Base-by-base conservation (phyloP, 192 early-diverging fungal genomes). In the Umbelopsis sp. region DNA sequence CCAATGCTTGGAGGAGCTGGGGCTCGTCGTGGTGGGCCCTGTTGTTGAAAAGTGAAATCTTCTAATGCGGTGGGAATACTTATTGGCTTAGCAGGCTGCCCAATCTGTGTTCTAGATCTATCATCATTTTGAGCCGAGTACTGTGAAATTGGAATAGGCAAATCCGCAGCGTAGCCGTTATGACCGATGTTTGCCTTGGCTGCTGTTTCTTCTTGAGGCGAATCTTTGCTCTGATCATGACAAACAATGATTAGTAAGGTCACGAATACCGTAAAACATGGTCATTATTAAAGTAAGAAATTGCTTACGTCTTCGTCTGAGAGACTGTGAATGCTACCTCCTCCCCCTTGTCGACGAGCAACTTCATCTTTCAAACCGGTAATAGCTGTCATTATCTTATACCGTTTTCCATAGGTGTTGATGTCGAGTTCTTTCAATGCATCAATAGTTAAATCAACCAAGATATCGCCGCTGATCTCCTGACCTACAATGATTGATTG, bases 341-440 rank as follows among this genome's bases (percentile, higher is more conserved):
- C 55, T 37, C 55, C 55, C 13, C 55, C 55, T 61, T 55, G 51
- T 78, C 74, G 16, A 71, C 55, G 33, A 35, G 37, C 48, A 87
- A 78, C 47, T 82, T 83, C 67, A 8, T 70, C 55, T 67, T 71
- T 79, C 35, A 92, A 73, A 12, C 73, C 78, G 4, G 76, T 78
- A 49, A 92, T 92, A 48, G 84, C 80, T 27, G 82, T 87, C 83
- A 91, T 87, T 41, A 92, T 79, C 30, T 89, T 86, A 68, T 87
- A 84, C 1, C 91, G 81, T 70, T 89, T 88, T 25, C 86, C 86
- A 66, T 88, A 87, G 3, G 86, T 81, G 46, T 65, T 81, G 46
- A 92, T 86, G 22, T 90, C 86, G 18, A 92, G 66, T 58, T 92
- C 90, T 64, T 90, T 89, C 10, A 92, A 74, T 16, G 84, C 80